A percentile compares a stretch with the other conserved stretches of the same genome.
Evolutionary conservation across 2,329 filamentous ascomycete species (phyloP).

Genomic region (Diaporthe ampelina): DNA sequence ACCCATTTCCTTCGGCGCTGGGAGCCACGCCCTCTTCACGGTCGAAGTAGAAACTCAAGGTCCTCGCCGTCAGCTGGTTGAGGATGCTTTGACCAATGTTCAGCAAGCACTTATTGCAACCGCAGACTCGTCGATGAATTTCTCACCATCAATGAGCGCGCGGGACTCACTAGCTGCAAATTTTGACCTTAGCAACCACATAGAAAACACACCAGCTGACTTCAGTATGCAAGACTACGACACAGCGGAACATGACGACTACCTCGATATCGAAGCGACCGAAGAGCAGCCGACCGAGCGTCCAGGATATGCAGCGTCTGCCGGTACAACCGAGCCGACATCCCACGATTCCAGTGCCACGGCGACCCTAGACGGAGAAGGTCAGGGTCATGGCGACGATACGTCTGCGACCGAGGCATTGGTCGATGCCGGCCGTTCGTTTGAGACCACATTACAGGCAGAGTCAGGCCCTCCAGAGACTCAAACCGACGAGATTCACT

Average conservation of each 20-base stretch:
- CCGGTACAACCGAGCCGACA: constrained; percentile 8
- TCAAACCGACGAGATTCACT: constrained; percentile 52
- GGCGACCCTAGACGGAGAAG: constrained; percentile 53
- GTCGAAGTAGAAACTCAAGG: neutral
- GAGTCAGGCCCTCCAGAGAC: constrained; percentile 19
- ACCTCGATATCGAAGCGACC: constrained; percentile 37
- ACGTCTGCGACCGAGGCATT: constrained; percentile 46
- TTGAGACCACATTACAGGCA: constrained; percentile 28
- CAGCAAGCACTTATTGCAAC: neutral
- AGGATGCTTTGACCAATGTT: neutral
- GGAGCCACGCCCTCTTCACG: neutral
- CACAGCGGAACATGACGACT: constrained; percentile 41
- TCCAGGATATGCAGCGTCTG: constrained; percentile 25
- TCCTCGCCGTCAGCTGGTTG: neutral
- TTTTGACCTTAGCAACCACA: neutral
- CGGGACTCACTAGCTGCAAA: constrained; percentile 2
- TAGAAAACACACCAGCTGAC: constrained; percentile 34
- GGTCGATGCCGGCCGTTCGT: constrained; percentile 33
- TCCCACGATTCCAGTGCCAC: constrained; percentile 48
- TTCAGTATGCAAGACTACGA: constrained; percentile 24
- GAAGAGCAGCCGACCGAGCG: constrained; percentile 10
- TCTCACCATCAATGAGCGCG: neutral
- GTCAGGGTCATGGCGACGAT: constrained; percentile 53
- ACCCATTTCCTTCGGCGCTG: neutral
- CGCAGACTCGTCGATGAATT: constrained; percentile 4